phyloP scores from a whole-genome alignment of 2,329 filamentous ascomycete genomes.

The Ophiostoma sp. region DNA sequence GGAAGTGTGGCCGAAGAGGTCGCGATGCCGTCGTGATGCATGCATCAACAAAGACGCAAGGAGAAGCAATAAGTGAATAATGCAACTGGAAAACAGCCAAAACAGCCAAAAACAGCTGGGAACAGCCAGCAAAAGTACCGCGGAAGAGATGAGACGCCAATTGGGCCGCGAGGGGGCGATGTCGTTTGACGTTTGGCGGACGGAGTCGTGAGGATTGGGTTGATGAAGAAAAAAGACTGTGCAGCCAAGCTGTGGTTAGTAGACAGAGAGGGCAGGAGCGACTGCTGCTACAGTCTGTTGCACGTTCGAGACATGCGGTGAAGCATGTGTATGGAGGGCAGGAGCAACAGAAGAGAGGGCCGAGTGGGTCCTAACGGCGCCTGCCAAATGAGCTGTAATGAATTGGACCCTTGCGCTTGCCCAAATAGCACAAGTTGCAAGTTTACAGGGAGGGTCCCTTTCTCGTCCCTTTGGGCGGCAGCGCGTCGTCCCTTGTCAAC shows the following conservation, averaged over 20 bases:
- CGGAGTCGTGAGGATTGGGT: conserved; percentile 8
- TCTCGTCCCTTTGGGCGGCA: conserved; percentile 7
- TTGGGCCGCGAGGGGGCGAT: neutral
- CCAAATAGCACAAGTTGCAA: neutral
- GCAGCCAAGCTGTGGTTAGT: neutral
- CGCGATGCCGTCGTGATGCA: conserved; percentile 10
- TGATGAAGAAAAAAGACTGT: neutral
- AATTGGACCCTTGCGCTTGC: conserved; percentile 10
- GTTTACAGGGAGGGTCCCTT: conserved; percentile 12
- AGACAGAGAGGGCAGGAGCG: neutral
- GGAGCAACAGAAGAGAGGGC: neutral
- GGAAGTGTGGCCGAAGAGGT: neutral
- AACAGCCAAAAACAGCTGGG: neutral
- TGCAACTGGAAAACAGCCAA: neutral
- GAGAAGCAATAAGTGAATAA: conserved; percentile 19
- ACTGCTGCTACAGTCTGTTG: neutral
- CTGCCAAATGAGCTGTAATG: conserved; percentile 8
- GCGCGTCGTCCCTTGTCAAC: neutral
- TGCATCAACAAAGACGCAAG: conserved; percentile 5
- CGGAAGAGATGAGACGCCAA: neutral
- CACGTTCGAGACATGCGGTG: conserved; percentile 13
- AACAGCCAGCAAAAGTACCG: neutral
- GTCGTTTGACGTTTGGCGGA: conserved; percentile 8
- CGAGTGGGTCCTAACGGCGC: neutral
- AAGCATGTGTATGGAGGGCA: neutral